phyloP scores from a whole-genome alignment of 306 rosid species.

The Fragaria nilgerrensis region DNA sequence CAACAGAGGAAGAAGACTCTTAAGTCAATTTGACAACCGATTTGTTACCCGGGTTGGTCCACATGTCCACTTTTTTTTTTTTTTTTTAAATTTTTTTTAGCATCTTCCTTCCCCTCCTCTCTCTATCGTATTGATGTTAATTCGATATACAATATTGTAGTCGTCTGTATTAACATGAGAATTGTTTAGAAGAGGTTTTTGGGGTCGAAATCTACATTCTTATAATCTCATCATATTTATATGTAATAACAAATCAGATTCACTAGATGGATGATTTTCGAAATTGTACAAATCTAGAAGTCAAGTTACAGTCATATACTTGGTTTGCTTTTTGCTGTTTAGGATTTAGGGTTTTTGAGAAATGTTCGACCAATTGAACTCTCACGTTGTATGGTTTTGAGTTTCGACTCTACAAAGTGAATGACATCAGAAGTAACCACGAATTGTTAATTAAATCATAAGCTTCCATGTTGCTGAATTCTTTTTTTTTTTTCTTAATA shows the following conservation, averaged over 20 bases:
- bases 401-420: background rate
- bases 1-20: background rate
- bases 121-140: background rate
- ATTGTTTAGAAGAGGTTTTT: background rate
- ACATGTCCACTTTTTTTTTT: background rate
- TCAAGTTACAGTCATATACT: background rate
- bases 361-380: background rate
- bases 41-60: background rate
- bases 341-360: background rate
- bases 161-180: background rate
- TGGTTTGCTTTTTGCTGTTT: background rate
- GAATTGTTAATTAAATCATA: background rate
- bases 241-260: background rate
- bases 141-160: background rate
- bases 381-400: background rate
- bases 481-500: background rate
- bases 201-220: background rate
- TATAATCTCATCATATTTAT: background rate
- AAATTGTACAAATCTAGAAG: background rate
- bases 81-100: background rate
- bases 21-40: background rate
- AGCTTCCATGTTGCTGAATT: background rate
- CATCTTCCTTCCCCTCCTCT: background rate
- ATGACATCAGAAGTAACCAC: background rate
- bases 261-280: background rate